Evolutionary conservation across 2,329 filamentous ascomycete genomes (phyloP).

Genomic region (Colletotrichum eremochloae): DNA sequence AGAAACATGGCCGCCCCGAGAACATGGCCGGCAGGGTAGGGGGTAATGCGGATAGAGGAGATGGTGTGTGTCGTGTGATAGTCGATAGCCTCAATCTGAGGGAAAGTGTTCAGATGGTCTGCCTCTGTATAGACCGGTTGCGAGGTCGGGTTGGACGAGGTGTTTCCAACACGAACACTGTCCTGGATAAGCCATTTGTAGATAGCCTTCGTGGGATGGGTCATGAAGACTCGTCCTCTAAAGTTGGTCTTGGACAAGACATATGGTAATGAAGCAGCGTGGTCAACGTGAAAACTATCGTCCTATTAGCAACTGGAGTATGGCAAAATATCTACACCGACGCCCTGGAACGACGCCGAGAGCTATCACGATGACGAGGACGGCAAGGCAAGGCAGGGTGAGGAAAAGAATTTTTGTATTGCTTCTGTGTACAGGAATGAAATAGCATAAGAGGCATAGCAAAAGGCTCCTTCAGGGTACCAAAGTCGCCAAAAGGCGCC

Average conservation of each 20-base stretch:
- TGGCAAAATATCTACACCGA: slow-evolving; percentile 18
- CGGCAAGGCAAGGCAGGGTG: slow-evolving; percentile 42
- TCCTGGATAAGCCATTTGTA: slow-evolving; percentile 99
- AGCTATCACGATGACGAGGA: slow-evolving; percentile 39
- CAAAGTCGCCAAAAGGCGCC: slow-evolving; percentile 18
- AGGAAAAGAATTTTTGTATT: slow-evolving; percentile 42
- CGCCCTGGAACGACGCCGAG: background rate
- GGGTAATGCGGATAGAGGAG: slow-evolving; percentile 95
- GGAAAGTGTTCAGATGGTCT: slow-evolving; percentile 93
- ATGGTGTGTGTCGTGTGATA: slow-evolving; percentile 99
- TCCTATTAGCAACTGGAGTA: slow-evolving; percentile 26
- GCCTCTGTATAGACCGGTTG: slow-evolving; percentile 94
- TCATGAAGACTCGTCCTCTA: slow-evolving; percentile 97
- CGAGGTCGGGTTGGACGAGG: slow-evolving; percentile 72
- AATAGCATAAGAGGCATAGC: slow-evolving; percentile 40
- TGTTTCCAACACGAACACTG: slow-evolving; percentile 88
- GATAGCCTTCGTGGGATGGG: slow-evolving; percentile 98
- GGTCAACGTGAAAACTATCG: slow-evolving; percentile 93
- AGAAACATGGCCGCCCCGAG: slow-evolving; percentile 98
- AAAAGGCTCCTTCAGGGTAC: slow-evolving; percentile 37
- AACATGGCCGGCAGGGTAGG: slow-evolving; percentile 97
- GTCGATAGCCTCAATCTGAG: slow-evolving; percentile 95
- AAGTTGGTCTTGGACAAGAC: slow-evolving; percentile 99
- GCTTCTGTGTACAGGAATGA: slow-evolving; percentile 42
- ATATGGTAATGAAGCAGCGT: slow-evolving; percentile 98